A percentile compares a stretch with the other conserved stretches of the same genome.
phyloP scores from a whole-genome alignment of 2,329 filamentous ascomycete species.

The Bipolaris victoriae region DNA sequence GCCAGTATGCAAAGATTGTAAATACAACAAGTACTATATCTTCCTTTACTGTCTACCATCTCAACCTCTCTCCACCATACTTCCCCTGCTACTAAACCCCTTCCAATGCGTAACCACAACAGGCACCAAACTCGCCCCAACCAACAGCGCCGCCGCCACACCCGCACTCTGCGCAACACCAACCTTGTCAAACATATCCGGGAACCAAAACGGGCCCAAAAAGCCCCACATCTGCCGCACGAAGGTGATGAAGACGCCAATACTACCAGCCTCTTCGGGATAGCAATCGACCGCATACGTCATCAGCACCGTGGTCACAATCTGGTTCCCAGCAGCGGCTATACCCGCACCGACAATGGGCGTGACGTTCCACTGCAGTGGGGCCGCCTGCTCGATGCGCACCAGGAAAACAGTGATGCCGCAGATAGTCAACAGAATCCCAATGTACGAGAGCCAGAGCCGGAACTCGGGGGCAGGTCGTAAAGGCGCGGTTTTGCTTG shows the following conservation, averaged over 20 bases:
- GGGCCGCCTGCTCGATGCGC: conserved; percentile 53
- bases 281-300: conserved; percentile 67
- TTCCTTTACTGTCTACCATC: neutral
- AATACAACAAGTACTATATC: neutral
- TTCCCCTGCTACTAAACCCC: conserved; percentile 24
- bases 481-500: conserved; percentile 40
- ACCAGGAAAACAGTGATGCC: conserved; percentile 63
- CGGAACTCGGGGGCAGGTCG: conserved; percentile 62
- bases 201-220: conserved; percentile 52
- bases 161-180: conserved; percentile 48
- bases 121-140: conserved; percentile 33
- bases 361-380: conserved; percentile 61
- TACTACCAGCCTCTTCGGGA: conserved; percentile 57
- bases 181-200: conserved; percentile 48
- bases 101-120: conserved; percentile 36
- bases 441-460: conserved; percentile 64
- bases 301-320: conserved; percentile 65
- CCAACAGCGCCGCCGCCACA: conserved; percentile 44
- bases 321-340: conserved; percentile 62
- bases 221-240: conserved; percentile 58
- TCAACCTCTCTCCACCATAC: conserved; percentile 29
- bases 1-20: neutral
- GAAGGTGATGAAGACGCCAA: conserved; percentile 66
- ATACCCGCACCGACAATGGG: conserved; percentile 61
- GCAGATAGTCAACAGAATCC: conserved; percentile 57